Conservation (phyloP, 306 rosid species). For the Prosopis cineraria region DNA sequence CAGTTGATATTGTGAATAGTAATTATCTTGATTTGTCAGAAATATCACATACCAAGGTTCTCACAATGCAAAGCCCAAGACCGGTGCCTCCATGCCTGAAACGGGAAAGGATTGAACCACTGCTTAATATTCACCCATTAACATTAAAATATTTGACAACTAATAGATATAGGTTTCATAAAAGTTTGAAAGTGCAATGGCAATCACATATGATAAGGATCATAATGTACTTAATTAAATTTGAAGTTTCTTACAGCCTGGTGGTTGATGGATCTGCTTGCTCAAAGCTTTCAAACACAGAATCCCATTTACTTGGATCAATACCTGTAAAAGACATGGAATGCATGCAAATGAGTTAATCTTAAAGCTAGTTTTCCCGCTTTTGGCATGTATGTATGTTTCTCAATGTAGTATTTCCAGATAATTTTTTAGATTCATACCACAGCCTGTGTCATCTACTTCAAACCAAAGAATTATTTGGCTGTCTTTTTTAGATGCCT, state of each 20-base stretch:
- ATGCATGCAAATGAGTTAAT: conserved; percentile 6
- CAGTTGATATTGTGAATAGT: conserved; percentile 11
- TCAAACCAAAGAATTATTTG: conserved; percentile 89
- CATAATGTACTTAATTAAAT: conserved; percentile 7
- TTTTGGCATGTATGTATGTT: conserved; percentile 6
- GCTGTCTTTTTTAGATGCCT: conserved; percentile 59
- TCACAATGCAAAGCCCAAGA: conserved; percentile 95
- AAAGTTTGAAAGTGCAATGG: conserved; percentile 8
- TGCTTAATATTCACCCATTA: conserved; percentile 10
- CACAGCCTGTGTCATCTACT: conserved; percentile 95
- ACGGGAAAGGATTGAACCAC: conserved; percentile 29
- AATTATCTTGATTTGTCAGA: conserved; percentile 29
- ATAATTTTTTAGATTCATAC: conserved; percentile 52
- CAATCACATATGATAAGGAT: conserved; percentile 11
- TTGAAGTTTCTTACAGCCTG: conserved; percentile 68
- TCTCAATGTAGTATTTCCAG: conserved; percentile 20
- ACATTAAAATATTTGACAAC: conserved; percentile 24
- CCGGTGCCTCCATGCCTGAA: conserved; percentile 99
- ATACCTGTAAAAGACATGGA: conserved; percentile 55
- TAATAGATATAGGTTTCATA: conserved; percentile 14
- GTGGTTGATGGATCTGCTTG: conserved; percentile 99
- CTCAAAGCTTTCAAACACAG: conserved; percentile 98
- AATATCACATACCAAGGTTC: conserved; percentile 63
- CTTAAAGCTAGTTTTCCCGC: not conserved
- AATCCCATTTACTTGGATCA: conserved; percentile 95